These are phyloP conservation scores for Lactifluus subvellereus DNA, from an alignment of 768 basidiomycete genomes.

Conservation along the genomic window DNA sequence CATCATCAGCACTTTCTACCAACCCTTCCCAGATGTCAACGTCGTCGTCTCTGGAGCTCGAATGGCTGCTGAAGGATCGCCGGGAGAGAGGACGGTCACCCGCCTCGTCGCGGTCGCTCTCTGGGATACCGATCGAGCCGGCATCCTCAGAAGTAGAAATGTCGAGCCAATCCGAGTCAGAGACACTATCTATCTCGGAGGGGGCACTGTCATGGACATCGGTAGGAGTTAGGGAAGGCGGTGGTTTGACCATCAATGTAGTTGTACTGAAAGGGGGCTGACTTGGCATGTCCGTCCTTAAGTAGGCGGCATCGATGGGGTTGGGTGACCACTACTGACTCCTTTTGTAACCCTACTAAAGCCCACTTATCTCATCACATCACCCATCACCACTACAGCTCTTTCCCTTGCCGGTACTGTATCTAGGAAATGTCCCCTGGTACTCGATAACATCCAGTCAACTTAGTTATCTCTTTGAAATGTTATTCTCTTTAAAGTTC, in stretches of 20 bases:
- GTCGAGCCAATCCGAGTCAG: constrained; percentile 84
- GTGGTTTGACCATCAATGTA: constrained; percentile 25
- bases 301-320: constrained; percentile 21
- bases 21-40: constrained; percentile 77
- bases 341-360: constrained; percentile 12
- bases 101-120: constrained; percentile 55
- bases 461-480: background rate
- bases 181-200: constrained; percentile 61
- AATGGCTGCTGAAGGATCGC: constrained; percentile 62
- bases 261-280: constrained; percentile 23
- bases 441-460: background rate
- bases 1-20: constrained; percentile 56
- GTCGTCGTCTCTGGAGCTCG: constrained; percentile 62
- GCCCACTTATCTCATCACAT: constrained; percentile 10
- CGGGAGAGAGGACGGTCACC: constrained; percentile 53
- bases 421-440: constrained; percentile 39
- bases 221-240: constrained; percentile 23
- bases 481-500: background rate
- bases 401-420: constrained; percentile 26
- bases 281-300: constrained; percentile 16
- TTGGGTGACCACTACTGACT: constrained; percentile 19
- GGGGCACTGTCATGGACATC: constrained; percentile 39
- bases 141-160: constrained; percentile 68
- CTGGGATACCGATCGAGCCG: constrained; percentile 58
- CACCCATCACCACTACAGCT: background rate